Evolutionary conservation across 2,329 filamentous ascomycete species (phyloP).

Genomic region (Aspergillus novoparasiticus): DNA sequence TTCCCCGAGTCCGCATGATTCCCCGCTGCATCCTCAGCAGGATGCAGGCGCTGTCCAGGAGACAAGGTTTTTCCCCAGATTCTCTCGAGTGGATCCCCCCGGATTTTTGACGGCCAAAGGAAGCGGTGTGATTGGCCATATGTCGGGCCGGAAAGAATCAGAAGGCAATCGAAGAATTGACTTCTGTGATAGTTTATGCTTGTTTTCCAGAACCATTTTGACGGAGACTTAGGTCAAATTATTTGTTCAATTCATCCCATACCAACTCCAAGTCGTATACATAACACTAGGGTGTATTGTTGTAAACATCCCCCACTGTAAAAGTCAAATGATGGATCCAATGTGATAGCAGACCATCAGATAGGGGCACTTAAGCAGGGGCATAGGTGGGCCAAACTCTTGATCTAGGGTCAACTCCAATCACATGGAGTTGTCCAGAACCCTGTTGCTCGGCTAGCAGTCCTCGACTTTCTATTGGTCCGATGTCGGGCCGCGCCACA

Average conservation of each 20-base stretch:
- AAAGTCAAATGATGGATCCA: neutral
- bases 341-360: neutral
- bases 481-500: conserved; percentile 1
- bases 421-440: neutral
- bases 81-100: neutral
- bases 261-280: neutral
- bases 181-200: neutral
- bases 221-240: neutral
- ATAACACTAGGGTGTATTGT: neutral
- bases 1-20: neutral
- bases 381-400: neutral
- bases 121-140: neutral
- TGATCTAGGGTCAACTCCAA: neutral
- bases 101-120: neutral
- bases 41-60: neutral
- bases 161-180: neutral
- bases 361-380: neutral
- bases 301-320: neutral
- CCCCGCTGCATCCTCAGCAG: neutral
- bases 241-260: neutral
- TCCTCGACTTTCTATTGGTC: neutral
- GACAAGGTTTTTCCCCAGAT: conserved; percentile 1
- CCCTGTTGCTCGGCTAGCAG: neutral
- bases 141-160: conserved; percentile 4
- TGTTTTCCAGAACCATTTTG: neutral